These are phyloP conservation scores for Berkeleyomyces basicola DNA, from an alignment of 2,329 filamentous ascomycete genomes.

Conservation along the genomic window DNA sequence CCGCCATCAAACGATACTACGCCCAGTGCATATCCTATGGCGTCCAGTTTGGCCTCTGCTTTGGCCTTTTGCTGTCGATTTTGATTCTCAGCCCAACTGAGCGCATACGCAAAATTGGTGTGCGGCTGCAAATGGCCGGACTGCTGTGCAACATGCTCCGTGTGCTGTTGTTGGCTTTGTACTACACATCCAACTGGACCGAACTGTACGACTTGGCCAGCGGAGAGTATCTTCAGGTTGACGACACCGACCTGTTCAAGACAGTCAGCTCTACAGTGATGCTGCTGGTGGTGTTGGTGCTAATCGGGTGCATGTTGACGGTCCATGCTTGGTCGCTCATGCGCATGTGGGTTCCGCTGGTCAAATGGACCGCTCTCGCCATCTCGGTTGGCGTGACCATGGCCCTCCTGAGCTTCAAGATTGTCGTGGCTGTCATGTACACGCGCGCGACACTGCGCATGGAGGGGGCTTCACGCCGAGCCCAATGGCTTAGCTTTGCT, in stretches of 20 bases:
- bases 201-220: slow-evolving; percentile 44
- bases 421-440: slow-evolving; percentile 16
- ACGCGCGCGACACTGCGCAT: slow-evolving; percentile 17
- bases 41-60: slow-evolving; percentile 50
- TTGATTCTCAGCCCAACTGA: slow-evolving; percentile 47
- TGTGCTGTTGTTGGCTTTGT: slow-evolving; percentile 37
- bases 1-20: slow-evolving; percentile 20
- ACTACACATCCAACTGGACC: slow-evolving; percentile 43
- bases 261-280: slow-evolving; percentile 27
- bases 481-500: slow-evolving; percentile 23
- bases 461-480: not conserved
- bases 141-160: slow-evolving; percentile 46
- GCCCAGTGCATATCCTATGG: slow-evolving; percentile 45
- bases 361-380: slow-evolving; percentile 19
- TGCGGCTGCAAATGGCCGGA: slow-evolving; percentile 45
- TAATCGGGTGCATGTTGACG: slow-evolving; percentile 31
- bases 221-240: slow-evolving; percentile 35
- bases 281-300: slow-evolving; percentile 27
- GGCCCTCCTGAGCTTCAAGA: slow-evolving; percentile 18
- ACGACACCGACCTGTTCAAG: slow-evolving; percentile 21
- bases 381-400: slow-evolving; percentile 19
- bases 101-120: slow-evolving; percentile 48
- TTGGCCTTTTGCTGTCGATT: slow-evolving; percentile 48
- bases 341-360: slow-evolving; percentile 27
- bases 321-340: slow-evolving; percentile 38